phyloP scores from a whole-genome alignment of 306 rosid species.

The Pterocarpus santalinus region DNA sequence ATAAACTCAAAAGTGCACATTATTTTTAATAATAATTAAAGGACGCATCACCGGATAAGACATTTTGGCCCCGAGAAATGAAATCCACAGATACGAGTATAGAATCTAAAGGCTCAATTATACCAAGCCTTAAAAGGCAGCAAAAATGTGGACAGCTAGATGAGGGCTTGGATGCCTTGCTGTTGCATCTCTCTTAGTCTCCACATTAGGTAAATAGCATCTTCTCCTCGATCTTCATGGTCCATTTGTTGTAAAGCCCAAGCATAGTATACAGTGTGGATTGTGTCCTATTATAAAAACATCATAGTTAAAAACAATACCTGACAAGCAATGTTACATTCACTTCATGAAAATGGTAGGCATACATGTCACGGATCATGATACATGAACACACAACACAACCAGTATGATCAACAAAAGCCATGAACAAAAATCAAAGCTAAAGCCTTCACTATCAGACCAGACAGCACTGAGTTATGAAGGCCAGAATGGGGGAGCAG shows the following conservation, averaged over 20 bases:
- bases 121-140: conserved; percentile 50
- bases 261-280: conserved; percentile 75
- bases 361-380: neutral
- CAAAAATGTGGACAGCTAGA: conserved; percentile 48
- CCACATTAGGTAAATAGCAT: conserved; percentile 79
- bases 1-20: conserved; percentile 25
- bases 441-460: neutral
- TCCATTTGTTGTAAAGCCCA: conserved; percentile 96
- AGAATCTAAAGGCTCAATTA: conserved; percentile 36
- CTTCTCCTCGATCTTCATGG: conserved; percentile 74
- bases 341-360: conserved; percentile 21
- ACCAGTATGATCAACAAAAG: neutral
- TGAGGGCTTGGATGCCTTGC: conserved; percentile 80
- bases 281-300: conserved; percentile 67
- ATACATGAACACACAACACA: conserved; percentile 8
- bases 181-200: conserved; percentile 87
- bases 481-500: neutral
- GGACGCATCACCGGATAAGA: conserved; percentile 8
- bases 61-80: conserved; percentile 22
- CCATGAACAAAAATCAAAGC: conserved; percentile 13
- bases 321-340: conserved; percentile 20
- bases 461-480: neutral
- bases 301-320: neutral
- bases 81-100: conserved; percentile 1
- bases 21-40: neutral